phyloP scores from a whole-genome alignment of 331 rosid genomes.

The Prunus yedoensis region DNA sequence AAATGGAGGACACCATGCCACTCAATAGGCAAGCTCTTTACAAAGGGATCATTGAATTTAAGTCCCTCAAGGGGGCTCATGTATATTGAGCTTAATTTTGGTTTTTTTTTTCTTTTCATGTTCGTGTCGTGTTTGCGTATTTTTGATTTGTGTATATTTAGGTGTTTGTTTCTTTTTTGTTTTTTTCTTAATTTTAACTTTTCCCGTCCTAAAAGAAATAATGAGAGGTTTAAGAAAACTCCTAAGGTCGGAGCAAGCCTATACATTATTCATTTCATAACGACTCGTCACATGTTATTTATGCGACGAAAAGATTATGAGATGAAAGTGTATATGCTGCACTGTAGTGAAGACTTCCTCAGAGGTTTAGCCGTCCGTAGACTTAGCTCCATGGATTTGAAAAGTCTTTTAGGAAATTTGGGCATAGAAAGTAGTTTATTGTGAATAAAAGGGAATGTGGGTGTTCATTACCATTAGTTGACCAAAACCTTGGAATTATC shows the following conservation, averaged over 20 bases:
- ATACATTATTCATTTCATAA: background rate
- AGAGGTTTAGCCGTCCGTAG: background rate
- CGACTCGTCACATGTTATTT: background rate
- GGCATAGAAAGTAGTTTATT: background rate
- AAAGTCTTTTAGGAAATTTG: background rate
- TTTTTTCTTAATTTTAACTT: background rate
- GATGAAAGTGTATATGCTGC: background rate
- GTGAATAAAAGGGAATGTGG: too few species aligned
- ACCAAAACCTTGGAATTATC: background rate
- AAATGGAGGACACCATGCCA: slow-evolving; percentile 53
- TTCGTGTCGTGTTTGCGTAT: background rate
- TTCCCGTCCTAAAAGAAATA: background rate
- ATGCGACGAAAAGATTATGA: background rate
- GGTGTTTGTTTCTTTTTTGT: background rate
- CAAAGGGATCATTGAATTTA: slow-evolving; percentile 42
- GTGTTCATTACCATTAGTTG: background rate
- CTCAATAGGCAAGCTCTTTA: slow-evolving; percentile 62
- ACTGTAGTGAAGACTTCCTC: background rate
- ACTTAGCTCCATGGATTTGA: background rate
- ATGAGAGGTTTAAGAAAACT: background rate
- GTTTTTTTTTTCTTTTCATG: too few species aligned
- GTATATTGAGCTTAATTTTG: slow-evolving; percentile 3
- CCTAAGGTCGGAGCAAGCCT: accelerated
- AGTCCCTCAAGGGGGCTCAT: slow-evolving; percentile 13
- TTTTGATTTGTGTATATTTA: background rate